phyloP scores from a whole-genome alignment of 371 early-diverging fungal species.

The Mortierella sp. region DNA sequence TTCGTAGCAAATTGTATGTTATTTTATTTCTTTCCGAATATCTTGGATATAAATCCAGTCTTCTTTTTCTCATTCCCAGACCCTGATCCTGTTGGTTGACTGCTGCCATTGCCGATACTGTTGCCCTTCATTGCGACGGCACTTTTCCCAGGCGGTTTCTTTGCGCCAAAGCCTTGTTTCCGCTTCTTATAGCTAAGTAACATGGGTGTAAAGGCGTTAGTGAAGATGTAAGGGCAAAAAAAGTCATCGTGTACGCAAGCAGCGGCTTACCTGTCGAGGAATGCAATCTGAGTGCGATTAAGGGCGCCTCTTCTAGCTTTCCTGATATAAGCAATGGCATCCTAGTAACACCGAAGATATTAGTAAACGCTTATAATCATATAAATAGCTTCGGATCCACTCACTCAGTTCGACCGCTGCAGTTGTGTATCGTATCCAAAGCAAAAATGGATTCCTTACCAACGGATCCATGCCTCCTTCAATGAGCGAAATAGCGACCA shows the following conservation, averaged over 20 bases:
- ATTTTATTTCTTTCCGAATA: constrained; percentile 46
- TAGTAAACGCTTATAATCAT: too few species aligned
- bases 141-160: constrained; percentile 17
- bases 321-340: constrained; percentile 72
- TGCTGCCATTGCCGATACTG: background rate
- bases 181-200: constrained; percentile 45
- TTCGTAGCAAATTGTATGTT: background rate
- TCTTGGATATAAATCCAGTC: constrained; percentile 47
- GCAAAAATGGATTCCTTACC: constrained; percentile 40
- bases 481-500: constrained; percentile 72
- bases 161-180: constrained; percentile 51
- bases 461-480: constrained; percentile 78
- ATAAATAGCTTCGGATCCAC: too few species aligned
- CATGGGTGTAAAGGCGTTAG: background rate
- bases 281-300: constrained; percentile 73
- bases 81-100: constrained; percentile 26
- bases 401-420: too few species aligned
- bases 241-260: background rate
- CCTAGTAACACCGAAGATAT: too few species aligned
- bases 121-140: background rate
- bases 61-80: constrained; percentile 44
- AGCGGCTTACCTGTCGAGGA: constrained; percentile 56
- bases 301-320: constrained; percentile 72
- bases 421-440: background rate
- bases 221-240: background rate